phyloP scores from a whole-genome alignment of 768 basidiomycete genomes.

The Lentinula boryana region DNA sequence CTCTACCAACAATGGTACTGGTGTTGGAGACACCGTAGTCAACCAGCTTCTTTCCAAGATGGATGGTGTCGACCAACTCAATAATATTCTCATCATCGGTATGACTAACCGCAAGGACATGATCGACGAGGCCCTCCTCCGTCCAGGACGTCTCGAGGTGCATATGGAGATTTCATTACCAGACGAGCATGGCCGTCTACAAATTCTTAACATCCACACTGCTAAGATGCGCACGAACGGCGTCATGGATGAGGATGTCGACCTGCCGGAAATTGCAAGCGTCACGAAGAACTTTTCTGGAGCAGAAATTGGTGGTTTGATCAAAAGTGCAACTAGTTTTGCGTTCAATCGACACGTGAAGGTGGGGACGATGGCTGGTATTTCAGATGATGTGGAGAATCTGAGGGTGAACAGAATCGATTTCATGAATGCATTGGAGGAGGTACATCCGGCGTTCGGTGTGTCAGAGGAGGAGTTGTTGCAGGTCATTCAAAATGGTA shows the following conservation, averaged over 20 bases:
- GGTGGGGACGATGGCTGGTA: constrained; percentile 92
- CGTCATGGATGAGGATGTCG: constrained; percentile 84
- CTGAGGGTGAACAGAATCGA: constrained; percentile 81
- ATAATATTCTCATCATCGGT: constrained; percentile 98
- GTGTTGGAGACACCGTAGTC: constrained; percentile 98
- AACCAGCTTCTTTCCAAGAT: constrained; percentile 99
- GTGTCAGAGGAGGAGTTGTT: constrained; percentile 94
- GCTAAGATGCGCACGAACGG: constrained; percentile 88
- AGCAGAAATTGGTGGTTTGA: constrained; percentile 91
- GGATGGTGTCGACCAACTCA: constrained; percentile 98
- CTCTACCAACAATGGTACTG: constrained; percentile 83
- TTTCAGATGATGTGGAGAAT: constrained; percentile 93
- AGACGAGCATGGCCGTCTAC: constrained; percentile 85
- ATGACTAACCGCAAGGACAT: constrained; percentile 99
- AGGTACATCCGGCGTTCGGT: constrained; percentile 96
- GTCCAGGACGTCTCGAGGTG: constrained; percentile 97
- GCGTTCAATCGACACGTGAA: constrained; percentile 98
- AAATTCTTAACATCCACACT: constrained; percentile 96
- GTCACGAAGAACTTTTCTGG: constrained; percentile 97
- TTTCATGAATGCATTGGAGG: constrained; percentile 86
- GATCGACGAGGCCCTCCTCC: constrained; percentile 97
- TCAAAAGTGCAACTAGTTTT: constrained; percentile 98
- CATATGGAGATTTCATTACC: constrained; percentile 99
- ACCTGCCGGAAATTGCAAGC: constrained; percentile 73
- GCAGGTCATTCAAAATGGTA: constrained; percentile 92